Evolutionary conservation across 345 rosid species (phyloP), one percentile per base, ranked within the genome.

Genomic region (Excoecaria cochinchinensis): DNA sequence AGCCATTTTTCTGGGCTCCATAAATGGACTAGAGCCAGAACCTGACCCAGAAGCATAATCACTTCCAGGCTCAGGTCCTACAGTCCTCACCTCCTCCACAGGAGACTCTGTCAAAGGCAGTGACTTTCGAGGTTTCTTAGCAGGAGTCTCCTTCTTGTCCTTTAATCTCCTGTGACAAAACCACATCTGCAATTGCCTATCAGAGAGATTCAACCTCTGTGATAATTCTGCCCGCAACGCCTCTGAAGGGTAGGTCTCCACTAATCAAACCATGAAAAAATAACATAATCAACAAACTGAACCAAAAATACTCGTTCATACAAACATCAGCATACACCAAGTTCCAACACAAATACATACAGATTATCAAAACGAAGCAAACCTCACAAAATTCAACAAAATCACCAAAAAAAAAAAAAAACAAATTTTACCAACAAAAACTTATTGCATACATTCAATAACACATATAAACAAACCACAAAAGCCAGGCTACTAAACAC

Each of bases 131-230:
- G 76, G 85, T 73, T 82, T 94, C 82, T 90, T 88, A 4, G 79
- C 42, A 3, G 89, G 86, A 62, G 76, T 81, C 70, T 82, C 97
- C 81, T 90, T 96, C 85, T 89, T 93, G 78, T 96, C 98, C 85
- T 93, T 96, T 78, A 96, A 80, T 79, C 99, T 81, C 87, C 99
- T 85, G 84, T 96, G 99, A 70, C 99, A 96, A 82, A 96, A 96
- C 99, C 99, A 96, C 98, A 96, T 96, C 94, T 96, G 99, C 78
- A 96, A 84, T 76, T 96, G 99, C 82, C 99, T 92, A 83, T 96
- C 99, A 24, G 97, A 69, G 47, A 96, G 89, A 55, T 95, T 96
- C 67, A 93, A 87, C 78, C 88, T 92, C 81, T 90, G 90, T 1
- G 99, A 93, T 52, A 96, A 77, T 74, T 86, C 91, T 5, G 82